phyloP scores from a whole-genome alignment of 495 filamentous ascomycete species.

The Penicillium verhagenii region DNA sequence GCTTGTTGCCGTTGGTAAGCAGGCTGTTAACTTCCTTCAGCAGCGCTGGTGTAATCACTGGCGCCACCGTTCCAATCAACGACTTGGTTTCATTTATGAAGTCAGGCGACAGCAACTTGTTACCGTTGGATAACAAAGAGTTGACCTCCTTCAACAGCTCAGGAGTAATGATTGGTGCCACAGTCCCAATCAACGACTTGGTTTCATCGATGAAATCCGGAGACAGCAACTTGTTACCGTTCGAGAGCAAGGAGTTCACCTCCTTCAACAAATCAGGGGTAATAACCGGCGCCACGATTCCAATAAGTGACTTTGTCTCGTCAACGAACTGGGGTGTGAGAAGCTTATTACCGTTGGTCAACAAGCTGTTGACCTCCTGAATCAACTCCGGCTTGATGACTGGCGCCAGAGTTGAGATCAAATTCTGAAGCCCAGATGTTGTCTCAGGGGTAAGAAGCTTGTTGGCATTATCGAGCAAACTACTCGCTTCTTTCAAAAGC shows the following conservation, averaged over 20 bases:
- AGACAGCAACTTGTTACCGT: constrained; percentile 40
- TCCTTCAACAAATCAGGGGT: constrained; percentile 43
- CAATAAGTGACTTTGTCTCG: constrained; percentile 35
- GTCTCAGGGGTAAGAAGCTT: constrained; percentile 25
- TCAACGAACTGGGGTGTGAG: constrained; percentile 29
- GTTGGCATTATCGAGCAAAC: constrained; percentile 2
- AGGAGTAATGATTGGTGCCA: constrained; percentile 33
- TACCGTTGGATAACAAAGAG: constrained; percentile 38
- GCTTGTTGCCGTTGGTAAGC: constrained; percentile 37
- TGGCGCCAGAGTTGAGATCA: constrained; percentile 22
- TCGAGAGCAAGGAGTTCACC: constrained; percentile 39
- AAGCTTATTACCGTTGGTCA: constrained; percentile 39
- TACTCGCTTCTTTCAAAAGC: constrained; percentile 11
- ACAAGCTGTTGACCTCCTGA: constrained; percentile 36
- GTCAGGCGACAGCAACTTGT: constrained; percentile 25
- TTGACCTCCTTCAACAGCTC: constrained; percentile 39
- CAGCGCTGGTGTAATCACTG: constrained; percentile 44
- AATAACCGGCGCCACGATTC: constrained; percentile 35
- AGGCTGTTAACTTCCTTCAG: constrained; percentile 42
- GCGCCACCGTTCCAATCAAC: constrained; percentile 33
- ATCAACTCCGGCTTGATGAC: constrained; percentile 37
- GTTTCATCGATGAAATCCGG: constrained; percentile 33
- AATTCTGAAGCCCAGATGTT: constrained; percentile 13
- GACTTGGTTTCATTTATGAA: constrained; percentile 37
- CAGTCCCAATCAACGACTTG: constrained; percentile 18